Conservation (phyloP, 495 filamentous ascomycete species). For the Ramalina peruviana region DNA sequence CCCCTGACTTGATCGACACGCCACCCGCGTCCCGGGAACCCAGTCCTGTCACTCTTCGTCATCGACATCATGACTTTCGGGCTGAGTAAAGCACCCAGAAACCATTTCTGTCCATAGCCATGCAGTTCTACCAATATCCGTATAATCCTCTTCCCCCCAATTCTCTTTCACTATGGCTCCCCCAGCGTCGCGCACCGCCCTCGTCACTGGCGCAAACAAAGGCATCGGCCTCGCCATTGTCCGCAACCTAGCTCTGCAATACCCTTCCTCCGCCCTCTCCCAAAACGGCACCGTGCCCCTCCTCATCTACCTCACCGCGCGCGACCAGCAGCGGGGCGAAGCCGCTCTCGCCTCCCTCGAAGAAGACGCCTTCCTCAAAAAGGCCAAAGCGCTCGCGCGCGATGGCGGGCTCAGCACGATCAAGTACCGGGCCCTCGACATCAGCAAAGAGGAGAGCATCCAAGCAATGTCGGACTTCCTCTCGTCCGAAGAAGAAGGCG, state of each 20-base stretch:
- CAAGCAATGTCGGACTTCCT: conserved; percentile 24
- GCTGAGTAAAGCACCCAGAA: no score
- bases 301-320: conserved; percentile 38
- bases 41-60: no score
- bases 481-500: conserved; percentile 29
- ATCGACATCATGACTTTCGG: no score
- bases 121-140: neutral
- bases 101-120: neutral
- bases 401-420: conserved; percentile 31
- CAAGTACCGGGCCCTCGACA: conserved; percentile 30
- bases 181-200: conserved; percentile 7
- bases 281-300: conserved; percentile 24
- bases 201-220: conserved; percentile 16
- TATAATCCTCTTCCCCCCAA: neutral
- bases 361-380: conserved; percentile 25
- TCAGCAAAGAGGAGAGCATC: conserved; percentile 27
- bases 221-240: conserved; percentile 16
- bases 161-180: neutral
- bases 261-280: conserved; percentile 28
- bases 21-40: no score
- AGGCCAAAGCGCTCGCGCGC: conserved; percentile 24
- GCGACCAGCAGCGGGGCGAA: conserved; percentile 27
- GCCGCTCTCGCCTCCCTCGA: conserved; percentile 26
- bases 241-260: conserved; percentile 27
- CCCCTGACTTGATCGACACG: no score